A percentile compares a stretch with the other conserved stretches of the same genome.
Conservation (phyloP, 345 rosid species). For the Viola odorata region DNA sequence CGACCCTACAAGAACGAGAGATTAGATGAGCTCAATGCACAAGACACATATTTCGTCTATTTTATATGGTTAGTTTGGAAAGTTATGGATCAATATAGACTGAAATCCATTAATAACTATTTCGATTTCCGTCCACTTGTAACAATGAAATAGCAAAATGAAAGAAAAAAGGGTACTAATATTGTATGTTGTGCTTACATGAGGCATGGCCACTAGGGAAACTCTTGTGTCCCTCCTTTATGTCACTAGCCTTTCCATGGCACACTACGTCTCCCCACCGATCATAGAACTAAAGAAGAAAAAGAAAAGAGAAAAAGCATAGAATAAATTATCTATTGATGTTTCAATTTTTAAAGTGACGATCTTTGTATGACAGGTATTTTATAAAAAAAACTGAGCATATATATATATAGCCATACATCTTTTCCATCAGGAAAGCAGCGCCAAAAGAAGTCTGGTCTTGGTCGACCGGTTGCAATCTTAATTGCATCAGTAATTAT, state of each 20-base stretch:
- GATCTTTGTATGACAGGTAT: too few species aligned
- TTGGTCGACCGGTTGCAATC: slow-evolving; percentile 69
- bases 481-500: slow-evolving; percentile 78
- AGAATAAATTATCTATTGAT: not conserved
- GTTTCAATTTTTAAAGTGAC: not conserved
- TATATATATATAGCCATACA: slow-evolving; percentile 18
- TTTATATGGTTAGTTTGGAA: too few species aligned
- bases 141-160: too few species aligned
- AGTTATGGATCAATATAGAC: too few species aligned
- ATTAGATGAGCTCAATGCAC: too few species aligned
- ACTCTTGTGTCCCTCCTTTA: slow-evolving; percentile 83
- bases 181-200: too few species aligned
- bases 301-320: not conserved
- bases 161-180: too few species aligned
- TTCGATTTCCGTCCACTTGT: too few species aligned
- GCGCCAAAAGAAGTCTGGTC: slow-evolving; percentile 96
- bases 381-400: too few species aligned
- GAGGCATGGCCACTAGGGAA: slow-evolving; percentile 93
- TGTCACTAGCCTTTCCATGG: slow-evolving; percentile 46
- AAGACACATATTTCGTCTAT: too few species aligned
- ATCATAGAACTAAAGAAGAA: slow-evolving; percentile 33
- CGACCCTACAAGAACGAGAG: slow-evolving; percentile 77
- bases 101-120: too few species aligned
- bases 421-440: slow-evolving; percentile 91
- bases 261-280: slow-evolving; percentile 61